Base-by-base conservation (phyloP, 2,329 filamentous ascomycete genomes). In the Trichophyton benhamiae region DNA sequence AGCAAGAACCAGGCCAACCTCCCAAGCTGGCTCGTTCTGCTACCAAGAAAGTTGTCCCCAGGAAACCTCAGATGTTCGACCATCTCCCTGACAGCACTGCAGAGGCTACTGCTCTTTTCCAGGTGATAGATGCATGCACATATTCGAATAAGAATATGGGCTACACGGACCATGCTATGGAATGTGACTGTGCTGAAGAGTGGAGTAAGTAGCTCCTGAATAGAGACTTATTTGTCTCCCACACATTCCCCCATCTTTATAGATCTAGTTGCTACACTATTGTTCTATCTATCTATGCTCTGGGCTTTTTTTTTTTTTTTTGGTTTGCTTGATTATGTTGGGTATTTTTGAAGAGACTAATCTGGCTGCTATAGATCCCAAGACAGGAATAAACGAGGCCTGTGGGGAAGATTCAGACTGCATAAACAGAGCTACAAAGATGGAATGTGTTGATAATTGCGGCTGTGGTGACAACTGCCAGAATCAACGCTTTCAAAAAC, bases 391-490 rank as follows among this genome's bases (percentile, higher is more conserved):
- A 62, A 99, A 99, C 73, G 76, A 87, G 75, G 91, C 94, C 58
- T 99, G 94, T 74, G 92, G 89, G 66, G 91, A 96, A 69, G 90
- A 96, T 74, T 95, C 91, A 15, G 92, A 97, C 74, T 99, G 94
- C 76, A 99, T 99, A 80, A 99, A 99, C 75, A 88, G 94, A 69
- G 89, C 90, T 62, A 97, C 92, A 62, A 97, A 96, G 75, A 96
- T 97, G 84, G 94, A 99, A 77, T 99, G 94, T 72, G 82, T 89
- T 41, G 84, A 84, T 64, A 87, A 91, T 67, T 94, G 91, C 75
- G 89, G 90, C 71, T 99, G 94, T 74, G 91, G 91, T 60, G 79
- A 84, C 42, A 84, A 84, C 57, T 99, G 94, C 74, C 89, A 95
- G 73, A 99, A 99, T 71, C 91, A 96, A 74, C 87, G 94, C 63